Base-by-base conservation (phyloP, 805 yeast species). In the Starmerella powellii region DNA sequence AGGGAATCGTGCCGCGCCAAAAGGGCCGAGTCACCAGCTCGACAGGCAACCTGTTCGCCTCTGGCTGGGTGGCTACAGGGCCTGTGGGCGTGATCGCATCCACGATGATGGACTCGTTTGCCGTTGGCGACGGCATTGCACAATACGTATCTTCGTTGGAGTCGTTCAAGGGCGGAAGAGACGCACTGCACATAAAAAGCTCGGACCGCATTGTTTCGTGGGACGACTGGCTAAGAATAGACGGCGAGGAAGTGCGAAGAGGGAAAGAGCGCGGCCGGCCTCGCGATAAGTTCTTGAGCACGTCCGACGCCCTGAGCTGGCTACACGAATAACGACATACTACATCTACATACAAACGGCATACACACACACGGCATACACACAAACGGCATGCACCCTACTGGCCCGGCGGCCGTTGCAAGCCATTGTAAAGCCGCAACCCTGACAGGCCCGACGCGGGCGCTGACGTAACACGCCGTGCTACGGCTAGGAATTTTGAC, bases 61-160 rank as follows among this genome's bases (percentile, higher is more conserved):
- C 86, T 8, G 98, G 98, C 0, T 91, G 98, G 98, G 78, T 86
- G 36, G 75, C 80, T 43, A 76, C 73, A 39, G 94, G 94, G 1
- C 81, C 94, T 6, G 71, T 72, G 23, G 98, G 98, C 1, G 93
- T 85, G 3, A 91, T 91, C 50, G 93, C 94, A 15, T 71, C 83
- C 12, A 85, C 97, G 0, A 82, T 88, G 80, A 72, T 79, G 70
- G 86, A 81, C 45, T 74, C 95, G 1, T 78, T 78, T 48, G 71
- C 74, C 8, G 78, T 88, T 0, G 88, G 85, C 0, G 83, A 76
- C 21, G 63, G 68, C 11, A 66, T 91, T 0, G 54, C 76, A 15
- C 64, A 68, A 12, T 42, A 26, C 21, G 27, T 50, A 15, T 15
- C 20, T 17, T 58, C 56, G 45, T 39, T 50, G 13, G 67, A 70